phyloP scores from a whole-genome alignment of 148 eudicot genomes.

The Vaccinium corymbosum region DNA sequence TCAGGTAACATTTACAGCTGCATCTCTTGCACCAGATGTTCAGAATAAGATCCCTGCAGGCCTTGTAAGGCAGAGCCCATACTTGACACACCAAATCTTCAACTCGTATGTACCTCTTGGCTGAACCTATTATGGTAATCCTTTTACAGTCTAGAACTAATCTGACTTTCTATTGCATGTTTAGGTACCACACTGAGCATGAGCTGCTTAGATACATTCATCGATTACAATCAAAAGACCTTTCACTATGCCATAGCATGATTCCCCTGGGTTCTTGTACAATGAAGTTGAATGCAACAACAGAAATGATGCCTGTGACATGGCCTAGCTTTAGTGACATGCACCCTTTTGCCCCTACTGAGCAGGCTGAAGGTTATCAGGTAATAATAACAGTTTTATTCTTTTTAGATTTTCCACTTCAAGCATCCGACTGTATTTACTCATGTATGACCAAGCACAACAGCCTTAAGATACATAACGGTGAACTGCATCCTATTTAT shows the following conservation, averaged over 20 bases:
- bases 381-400: constrained; percentile 24
- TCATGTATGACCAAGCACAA: constrained; percentile 7
- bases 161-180: constrained; percentile 23
- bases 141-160: not conserved
- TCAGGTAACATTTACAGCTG: constrained; percentile 86
- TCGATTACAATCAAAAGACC: constrained; percentile 79
- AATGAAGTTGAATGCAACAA: constrained; percentile 96
- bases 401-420: not conserved
- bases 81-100: constrained; percentile 75
- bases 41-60: constrained; percentile 65
- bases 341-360: constrained; percentile 91
- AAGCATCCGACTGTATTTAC: not conserved
- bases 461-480: constrained; percentile 4
- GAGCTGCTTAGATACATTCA: constrained; percentile 87
- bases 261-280: constrained; percentile 98
- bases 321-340: constrained; percentile 74
- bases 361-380: constrained; percentile 91
- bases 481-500: constrained; percentile 13
- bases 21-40: constrained; percentile 78
- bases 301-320: constrained; percentile 98
- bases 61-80: constrained; percentile 78
- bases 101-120: constrained; percentile 63
- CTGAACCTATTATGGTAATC: constrained; percentile 8
- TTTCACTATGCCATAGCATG: constrained; percentile 98
- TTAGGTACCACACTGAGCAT: constrained; percentile 92